Base-by-base conservation (phyloP, 768 basidiomycete genomes). In the Pilatotrama ljubarskyi region DNA sequence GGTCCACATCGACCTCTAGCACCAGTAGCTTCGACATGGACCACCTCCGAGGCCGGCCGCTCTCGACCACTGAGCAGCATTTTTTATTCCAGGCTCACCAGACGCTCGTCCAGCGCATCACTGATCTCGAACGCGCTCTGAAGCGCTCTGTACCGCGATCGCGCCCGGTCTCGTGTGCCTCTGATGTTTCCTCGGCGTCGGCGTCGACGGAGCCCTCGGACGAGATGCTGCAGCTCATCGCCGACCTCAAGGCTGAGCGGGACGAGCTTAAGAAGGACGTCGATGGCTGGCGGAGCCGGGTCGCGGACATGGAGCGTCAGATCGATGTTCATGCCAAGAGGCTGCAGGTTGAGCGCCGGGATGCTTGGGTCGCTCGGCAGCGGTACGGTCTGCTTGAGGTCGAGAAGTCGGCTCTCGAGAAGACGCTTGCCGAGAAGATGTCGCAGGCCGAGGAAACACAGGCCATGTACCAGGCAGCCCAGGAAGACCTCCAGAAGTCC, bases 261-360 rank as follows among this genome's bases (percentile, higher is more conserved):
- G 95, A 98, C 67, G 89, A 93, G 59, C 78, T 98, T 51, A 88
- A 88, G 71, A 84, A 86, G 51, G 95, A 98, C 72, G 86, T 94
- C 0, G 89, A 93, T 64, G 90, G 89, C 0, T 96, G 94, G 93
- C 81, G 90, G 61, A 80, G 74, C 35, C 81, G 95, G 22, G 90
- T 94, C 47, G 78, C 78, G 14, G 88, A 90, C 68, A 78, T 92
- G 66, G 91, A 96, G 66, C 86, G 83, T 55, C 86, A 87, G 64
- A 74, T 85, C 22, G 76, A 78, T 41, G 75, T 86, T 37, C 82
- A 96, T 50, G 80, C 84, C 24, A 83, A 82, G 60, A 78, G 89
- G 11, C 80, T 93, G 14, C 91, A 93, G 44, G 78, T 76, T n/a
- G 92, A 94, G 74, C 80, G 90, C 24, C 81, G 86, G 53, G 93